phyloP scores from a whole-genome alignment of 257 asterid genomes.

The Solanum lycopersicoides region DNA sequence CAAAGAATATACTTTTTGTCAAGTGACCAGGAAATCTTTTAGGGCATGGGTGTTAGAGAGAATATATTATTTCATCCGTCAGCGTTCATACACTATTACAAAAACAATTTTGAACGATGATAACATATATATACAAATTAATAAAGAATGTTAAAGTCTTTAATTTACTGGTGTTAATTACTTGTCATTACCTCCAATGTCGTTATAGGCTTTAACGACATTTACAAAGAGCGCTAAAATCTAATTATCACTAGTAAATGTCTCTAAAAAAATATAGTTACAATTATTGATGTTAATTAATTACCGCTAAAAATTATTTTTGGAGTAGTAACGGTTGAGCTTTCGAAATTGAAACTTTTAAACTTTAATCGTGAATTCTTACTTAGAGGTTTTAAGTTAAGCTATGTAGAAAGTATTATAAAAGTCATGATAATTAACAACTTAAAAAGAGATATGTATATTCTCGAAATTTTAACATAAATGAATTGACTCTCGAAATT shows the following conservation, averaged over 20 bases:
- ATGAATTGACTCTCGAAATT: background rate
- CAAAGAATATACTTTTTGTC: background rate
- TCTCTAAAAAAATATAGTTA: background rate
- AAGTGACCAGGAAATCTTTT: background rate
- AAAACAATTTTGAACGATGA: no score
- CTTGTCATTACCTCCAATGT: no score
- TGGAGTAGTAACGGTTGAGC: no score
- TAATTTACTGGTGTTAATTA: no score
- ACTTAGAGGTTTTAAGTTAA: background rate
- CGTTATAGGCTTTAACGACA: background rate
- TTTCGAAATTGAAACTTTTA: no score
- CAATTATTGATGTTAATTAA: no score
- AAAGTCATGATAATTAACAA: background rate
- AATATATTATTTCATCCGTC: background rate
- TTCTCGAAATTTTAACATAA: background rate
- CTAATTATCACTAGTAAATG: background rate
- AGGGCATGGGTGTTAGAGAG: background rate
- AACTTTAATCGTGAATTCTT: no score
- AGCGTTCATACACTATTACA: no score
- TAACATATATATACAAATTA: no score
- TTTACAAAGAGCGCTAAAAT: background rate
- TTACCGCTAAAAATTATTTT: no score
- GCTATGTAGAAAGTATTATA: background rate
- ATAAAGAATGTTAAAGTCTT: background rate
- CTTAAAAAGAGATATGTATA: background rate